These are phyloP conservation scores for Aphanomyces invadans DNA, from an alignment of 352 stramenopile genomes.

Conservation along the genomic window DNA sequence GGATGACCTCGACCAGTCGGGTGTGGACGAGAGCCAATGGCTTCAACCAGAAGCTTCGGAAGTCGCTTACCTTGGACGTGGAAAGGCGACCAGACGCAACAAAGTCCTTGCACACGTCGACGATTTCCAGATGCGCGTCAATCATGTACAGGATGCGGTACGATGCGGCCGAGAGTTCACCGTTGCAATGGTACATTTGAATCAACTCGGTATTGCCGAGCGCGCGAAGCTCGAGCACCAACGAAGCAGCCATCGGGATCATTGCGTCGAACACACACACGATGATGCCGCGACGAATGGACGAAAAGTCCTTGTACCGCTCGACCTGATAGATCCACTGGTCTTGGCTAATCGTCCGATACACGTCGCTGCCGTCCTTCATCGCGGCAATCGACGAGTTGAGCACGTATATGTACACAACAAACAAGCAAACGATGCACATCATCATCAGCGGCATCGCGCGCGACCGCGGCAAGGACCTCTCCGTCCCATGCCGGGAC, in stretches of 20 bases:
- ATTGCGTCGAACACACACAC: conserved; percentile 35
- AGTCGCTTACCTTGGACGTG: conserved; percentile 23
- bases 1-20: conserved; percentile 37
- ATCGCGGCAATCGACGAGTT: background rate
- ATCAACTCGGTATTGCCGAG: conserved; percentile 34
- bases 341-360: background rate
- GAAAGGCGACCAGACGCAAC: conserved; percentile 21
- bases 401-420: conserved; percentile 13
- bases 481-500: conserved; percentile 1
- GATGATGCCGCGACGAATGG: conserved; percentile 30
- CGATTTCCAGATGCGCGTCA: conserved; percentile 33
- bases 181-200: conserved; percentile 33
- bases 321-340: conserved; percentile 5
- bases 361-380: conserved; percentile 2
- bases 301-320: conserved; percentile 6
- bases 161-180: conserved; percentile 29
- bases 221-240: conserved; percentile 33
- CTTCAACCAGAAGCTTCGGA: conserved; percentile 39
- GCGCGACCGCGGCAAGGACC: background rate
- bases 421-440: background rate
- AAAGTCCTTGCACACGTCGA: conserved; percentile 38
- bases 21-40: conserved; percentile 37
- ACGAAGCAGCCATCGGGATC: conserved; percentile 34
- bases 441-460: background rate
- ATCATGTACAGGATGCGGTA: conserved; percentile 26